A percentile compares a stretch with the other conserved stretches of the same genome.
These are phyloP conservation scores for Ophiostoma angusticollis DNA, from an alignment of 2,329 filamentous ascomycete species.

Conservation along the genomic window DNA sequence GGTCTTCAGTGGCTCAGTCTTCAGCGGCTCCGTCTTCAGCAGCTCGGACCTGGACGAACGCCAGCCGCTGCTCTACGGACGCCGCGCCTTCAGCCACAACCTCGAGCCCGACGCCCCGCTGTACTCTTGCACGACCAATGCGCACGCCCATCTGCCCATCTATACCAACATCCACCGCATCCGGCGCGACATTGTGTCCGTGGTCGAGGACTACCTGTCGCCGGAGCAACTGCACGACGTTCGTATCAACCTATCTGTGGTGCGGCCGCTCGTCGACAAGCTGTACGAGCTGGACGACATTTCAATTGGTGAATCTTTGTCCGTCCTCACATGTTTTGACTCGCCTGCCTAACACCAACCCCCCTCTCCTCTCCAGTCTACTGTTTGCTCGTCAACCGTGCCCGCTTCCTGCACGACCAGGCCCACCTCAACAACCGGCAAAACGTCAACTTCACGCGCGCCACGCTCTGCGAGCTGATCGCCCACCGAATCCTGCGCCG, in stretches of 20 bases:
- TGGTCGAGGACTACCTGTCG: constrained; percentile 51
- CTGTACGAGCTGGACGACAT: constrained; percentile 69
- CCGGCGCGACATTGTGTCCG: constrained; percentile 48
- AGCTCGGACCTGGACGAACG: no score
- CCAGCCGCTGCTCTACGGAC: constrained; percentile 16
- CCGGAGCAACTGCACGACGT: constrained; percentile 68
- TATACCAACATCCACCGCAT: constrained; percentile 69
- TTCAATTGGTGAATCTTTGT: constrained; percentile 44
- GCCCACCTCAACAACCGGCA: constrained; percentile 62
- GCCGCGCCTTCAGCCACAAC: constrained; percentile 24
- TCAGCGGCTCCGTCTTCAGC: no score
- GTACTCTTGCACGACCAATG: constrained; percentile 42
- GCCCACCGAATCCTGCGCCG: constrained; percentile 65
- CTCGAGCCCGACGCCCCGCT: constrained; percentile 29
- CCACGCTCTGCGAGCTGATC: constrained; percentile 67
- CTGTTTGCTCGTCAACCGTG: constrained; percentile 69
- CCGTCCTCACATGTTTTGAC: not conserved
- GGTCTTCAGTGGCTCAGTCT: no score
- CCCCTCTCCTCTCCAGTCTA: constrained; percentile 39
- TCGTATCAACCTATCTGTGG: constrained; percentile 67
- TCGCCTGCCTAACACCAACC: no score
- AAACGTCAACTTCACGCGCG: constrained; percentile 67
- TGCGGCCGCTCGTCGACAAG: constrained; percentile 72
- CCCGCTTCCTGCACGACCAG: constrained; percentile 69
- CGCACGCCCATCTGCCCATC: constrained; percentile 52